phyloP scores from a whole-genome alignment of 2,329 filamentous ascomycete species.

The Colletotrichum acutatum region DNA sequence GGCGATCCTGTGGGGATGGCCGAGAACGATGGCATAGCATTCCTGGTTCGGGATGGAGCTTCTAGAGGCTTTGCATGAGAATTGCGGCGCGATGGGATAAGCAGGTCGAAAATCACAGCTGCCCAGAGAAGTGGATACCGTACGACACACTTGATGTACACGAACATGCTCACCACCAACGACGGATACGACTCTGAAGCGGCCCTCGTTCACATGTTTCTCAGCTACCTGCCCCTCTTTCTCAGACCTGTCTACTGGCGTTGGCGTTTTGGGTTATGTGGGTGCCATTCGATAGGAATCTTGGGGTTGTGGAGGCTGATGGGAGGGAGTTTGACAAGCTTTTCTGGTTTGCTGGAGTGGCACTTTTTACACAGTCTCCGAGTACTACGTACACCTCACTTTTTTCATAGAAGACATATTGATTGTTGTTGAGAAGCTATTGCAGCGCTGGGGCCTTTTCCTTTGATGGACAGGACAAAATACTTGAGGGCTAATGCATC shows the following conservation, averaged over 20 bases:
- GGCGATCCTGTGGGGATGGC: conserved; percentile 10
- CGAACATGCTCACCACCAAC: background rate
- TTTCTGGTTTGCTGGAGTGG: conserved; percentile 31
- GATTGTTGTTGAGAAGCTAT: conserved; percentile 31
- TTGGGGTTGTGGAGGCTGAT: conserved; percentile 31
- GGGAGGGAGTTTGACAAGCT: conserved; percentile 35
- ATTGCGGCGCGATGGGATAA: background rate
- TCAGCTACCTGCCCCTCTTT: conserved; percentile 5
- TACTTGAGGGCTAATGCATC: conserved; percentile 16
- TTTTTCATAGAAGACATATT: conserved; percentile 32
- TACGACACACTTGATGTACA: conserved; percentile 7
- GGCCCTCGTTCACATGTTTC: conserved; percentile 14
- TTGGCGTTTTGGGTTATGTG: conserved; percentile 36
- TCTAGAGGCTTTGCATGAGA: conserved; percentile 19
- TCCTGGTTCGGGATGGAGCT: conserved; percentile 29
- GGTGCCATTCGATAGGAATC: conserved; percentile 29
- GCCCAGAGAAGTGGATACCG: conserved; percentile 12
- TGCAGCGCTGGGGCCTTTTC: background rate
- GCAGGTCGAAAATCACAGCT: background rate
- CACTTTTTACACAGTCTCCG: conserved; percentile 28
- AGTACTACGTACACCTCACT: conserved; percentile 17
- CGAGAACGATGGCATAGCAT: conserved; percentile 33
- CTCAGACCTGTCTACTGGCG: conserved; percentile 31
- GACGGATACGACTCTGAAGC: background rate
- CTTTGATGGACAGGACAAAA: background rate